Conservation (phyloP, 805 yeast species). For the Starmerella kuoi region DNA sequence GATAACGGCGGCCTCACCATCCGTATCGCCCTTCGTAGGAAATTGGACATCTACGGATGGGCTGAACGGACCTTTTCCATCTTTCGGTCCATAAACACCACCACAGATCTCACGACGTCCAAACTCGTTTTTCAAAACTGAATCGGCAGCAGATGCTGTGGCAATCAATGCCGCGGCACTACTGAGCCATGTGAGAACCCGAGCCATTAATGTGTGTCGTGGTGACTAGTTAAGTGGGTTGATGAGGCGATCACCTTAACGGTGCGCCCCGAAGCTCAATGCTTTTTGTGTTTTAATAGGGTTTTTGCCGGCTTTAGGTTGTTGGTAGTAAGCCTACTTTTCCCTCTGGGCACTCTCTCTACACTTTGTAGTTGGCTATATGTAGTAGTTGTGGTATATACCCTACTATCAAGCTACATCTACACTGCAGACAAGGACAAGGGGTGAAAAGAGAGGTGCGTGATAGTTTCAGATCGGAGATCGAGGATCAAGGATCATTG, state of each 20-base stretch:
- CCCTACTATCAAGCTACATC: too few relatives aligned
- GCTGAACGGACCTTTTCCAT: slow-evolving; percentile 59
- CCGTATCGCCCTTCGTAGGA: slow-evolving; percentile 11
- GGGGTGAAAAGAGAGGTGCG: too few relatives aligned
- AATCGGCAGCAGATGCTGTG: slow-evolving; percentile 17
- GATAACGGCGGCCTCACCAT: slow-evolving; percentile 43
- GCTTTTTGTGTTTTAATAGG: too few relatives aligned
- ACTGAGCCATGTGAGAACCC: slow-evolving; percentile 2
- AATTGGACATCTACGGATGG: slow-evolving; percentile 18
- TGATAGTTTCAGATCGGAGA: too few relatives aligned
- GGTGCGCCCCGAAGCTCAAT: too few relatives aligned
- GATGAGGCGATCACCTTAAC: not conserved
- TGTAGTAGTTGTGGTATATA: too few relatives aligned
- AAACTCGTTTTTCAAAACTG: slow-evolving; percentile 32
- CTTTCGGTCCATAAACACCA: slow-evolving; percentile 78
- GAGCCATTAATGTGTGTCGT: not conserved
- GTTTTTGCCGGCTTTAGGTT: too few relatives aligned
- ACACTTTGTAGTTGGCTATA: too few relatives aligned
- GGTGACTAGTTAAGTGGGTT: not conserved
- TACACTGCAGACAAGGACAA: too few relatives aligned
- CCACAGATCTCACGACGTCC: slow-evolving; percentile 59
- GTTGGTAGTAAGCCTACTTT: too few relatives aligned
- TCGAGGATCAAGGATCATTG: too few relatives aligned
- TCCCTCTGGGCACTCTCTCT: too few relatives aligned
- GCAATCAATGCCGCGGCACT: slow-evolving; percentile 11